Evolutionary conservation across 768 basidiomycete genomes (phyloP), one percentile per base, ranked within the genome.

Genomic region (Lanmaoa rubissima): DNA sequence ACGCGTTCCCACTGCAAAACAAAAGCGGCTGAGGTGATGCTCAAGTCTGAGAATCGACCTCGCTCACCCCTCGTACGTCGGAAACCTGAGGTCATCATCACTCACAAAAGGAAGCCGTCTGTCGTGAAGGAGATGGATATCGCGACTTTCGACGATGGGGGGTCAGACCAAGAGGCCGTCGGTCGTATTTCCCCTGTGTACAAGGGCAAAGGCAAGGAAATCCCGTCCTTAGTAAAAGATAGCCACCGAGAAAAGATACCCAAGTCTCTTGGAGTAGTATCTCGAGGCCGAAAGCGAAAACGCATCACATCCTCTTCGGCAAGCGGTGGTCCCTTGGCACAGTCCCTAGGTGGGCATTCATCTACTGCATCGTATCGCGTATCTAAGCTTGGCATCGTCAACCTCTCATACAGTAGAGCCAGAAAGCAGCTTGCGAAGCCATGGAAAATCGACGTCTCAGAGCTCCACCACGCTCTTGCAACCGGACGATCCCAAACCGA

Each of bases 201-300:
- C 51, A 61, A 62, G 53, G 65, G 60, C 4, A 67, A 68, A 36
- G 48, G 56, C 51, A 67, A 69, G 53, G 62, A 61, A 43, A 32
- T 48, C 19, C 12, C 19, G 12, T 6, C 47, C 14, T 26, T 39
- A 5, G 32, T 35, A 39, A 59, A 60, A 28, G 58, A 56, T 13
- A 19, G 1, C 17, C 21, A 2, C 44, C 54, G 31, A 40, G 60
- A 54, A 39, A 57, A 49, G 57, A 61, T 51, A 36, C 60, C 51
- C 38, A 61, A 60, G 52, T 39, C 64, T 31, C 49, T 51, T 5
- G 59, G 53, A 51, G 36, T 44, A 36, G 51, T 17, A 19, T 35
- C 62, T n/a, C 54, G 48, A 31, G 55, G 63, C 54, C 52, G 58
- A 44, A 62, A 64, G 55, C 65, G 72, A 67, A 62, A 68, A 57